phyloP scores from a whole-genome alignment of 805 yeast genomes.

The Pichia heedii region DNA sequence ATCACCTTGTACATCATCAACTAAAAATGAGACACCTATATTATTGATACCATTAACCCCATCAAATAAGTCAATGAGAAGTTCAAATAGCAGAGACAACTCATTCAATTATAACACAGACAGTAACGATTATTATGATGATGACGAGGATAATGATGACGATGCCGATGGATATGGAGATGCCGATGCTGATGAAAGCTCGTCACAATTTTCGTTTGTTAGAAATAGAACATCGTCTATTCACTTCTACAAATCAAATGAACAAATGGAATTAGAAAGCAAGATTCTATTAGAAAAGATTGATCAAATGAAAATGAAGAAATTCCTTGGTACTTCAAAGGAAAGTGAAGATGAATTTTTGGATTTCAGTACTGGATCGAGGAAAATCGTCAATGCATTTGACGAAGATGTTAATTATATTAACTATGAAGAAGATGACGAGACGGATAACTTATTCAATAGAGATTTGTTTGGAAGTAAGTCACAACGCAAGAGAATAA shows the following conservation, averaged over 20 bases:
- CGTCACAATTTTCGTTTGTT: slow-evolving; percentile 25
- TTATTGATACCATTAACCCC: no score
- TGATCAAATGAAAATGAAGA: slow-evolving; percentile 3
- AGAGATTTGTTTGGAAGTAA: slow-evolving; percentile 25
- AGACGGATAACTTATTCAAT: slow-evolving; percentile 31
- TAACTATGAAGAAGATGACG: slow-evolving; percentile 28
- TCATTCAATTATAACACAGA: background rate
- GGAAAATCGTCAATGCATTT: background rate
- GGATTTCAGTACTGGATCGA: slow-evolving; percentile 7
- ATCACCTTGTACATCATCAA: slow-evolving; percentile 1
- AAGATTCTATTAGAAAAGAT: slow-evolving; percentile 9
- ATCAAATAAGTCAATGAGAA: background rate
- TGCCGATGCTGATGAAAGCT: slow-evolving; percentile 5
- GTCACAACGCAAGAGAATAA: slow-evolving; percentile 33
- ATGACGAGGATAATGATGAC: background rate
- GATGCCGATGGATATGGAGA: background rate
- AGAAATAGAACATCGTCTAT: slow-evolving; percentile 26
- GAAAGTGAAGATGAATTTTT: slow-evolving; percentile 18
- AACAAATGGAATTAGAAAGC: slow-evolving; percentile 23
- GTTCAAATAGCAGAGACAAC: background rate
- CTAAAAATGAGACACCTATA: background rate
- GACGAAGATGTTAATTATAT: slow-evolving; percentile 8
- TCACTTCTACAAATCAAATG: slow-evolving; percentile 28
- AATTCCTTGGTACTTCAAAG: slow-evolving; percentile 10
- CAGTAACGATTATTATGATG: background rate